Conservation (phyloP, 495 filamentous ascomycete species). For the Aspergillus leporis region DNA sequence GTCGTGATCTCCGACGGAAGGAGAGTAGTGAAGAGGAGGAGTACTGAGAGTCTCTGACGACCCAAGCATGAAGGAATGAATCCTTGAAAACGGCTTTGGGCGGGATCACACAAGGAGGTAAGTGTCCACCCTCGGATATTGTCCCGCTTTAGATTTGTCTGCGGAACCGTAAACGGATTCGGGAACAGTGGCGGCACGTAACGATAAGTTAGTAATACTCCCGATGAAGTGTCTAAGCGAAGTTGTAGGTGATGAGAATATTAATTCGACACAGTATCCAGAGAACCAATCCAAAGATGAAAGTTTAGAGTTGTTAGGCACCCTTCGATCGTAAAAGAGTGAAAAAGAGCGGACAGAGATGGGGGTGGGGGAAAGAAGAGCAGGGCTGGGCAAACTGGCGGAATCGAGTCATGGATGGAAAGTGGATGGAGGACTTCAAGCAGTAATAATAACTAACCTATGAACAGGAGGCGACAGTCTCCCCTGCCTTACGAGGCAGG, state of each 20-base stretch:
- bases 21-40: constrained; percentile 44
- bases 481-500: neutral
- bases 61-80: constrained; percentile 13
- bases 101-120: constrained; percentile 29
- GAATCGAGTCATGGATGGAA: constrained; percentile 10
- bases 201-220: constrained; percentile 8
- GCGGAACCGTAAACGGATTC: constrained; percentile 32
- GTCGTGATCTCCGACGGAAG: constrained; percentile 40
- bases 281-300: neutral
- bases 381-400: constrained; percentile 15
- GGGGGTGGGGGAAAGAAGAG: neutral
- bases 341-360: constrained; percentile 1
- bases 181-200: constrained; percentile 34
- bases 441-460: constrained; percentile 13
- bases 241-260: neutral
- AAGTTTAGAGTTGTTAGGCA: neutral
- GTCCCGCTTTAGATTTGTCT: constrained; percentile 40
- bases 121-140: constrained; percentile 45
- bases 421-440: constrained; percentile 10
- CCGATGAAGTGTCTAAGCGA: constrained; percentile 9
- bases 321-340: neutral
- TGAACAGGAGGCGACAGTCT: neutral
- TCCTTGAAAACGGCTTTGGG: constrained; percentile 38
- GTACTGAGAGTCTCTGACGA: constrained; percentile 24
- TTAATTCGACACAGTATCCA: neutral